A percentile compares a stretch with the other conserved stretches of the same genome.
phyloP scores from a whole-genome alignment of 257 asterid genomes.

The Solanum pinnatisectum region DNA sequence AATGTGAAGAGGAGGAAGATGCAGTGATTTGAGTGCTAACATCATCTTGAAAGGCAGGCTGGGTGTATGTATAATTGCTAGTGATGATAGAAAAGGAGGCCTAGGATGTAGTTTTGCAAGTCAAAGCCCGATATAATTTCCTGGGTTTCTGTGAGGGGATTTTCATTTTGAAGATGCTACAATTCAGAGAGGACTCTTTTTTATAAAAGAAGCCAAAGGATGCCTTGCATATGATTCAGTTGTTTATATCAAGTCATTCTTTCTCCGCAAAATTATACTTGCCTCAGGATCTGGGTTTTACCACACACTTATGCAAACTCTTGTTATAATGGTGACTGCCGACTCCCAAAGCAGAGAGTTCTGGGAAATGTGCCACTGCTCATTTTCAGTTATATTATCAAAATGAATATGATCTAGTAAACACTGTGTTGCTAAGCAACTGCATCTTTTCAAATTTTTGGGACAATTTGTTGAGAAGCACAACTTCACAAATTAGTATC shows the following conservation, averaged over 20 bases:
- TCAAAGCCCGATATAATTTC: not conserved
- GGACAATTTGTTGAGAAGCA: not conserved
- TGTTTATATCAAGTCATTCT: not conserved
- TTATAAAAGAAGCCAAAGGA: not conserved
- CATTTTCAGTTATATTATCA: not conserved
- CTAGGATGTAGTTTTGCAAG: not conserved
- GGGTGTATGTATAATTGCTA: not conserved
- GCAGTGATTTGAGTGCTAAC: not conserved
- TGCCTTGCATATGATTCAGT: not conserved
- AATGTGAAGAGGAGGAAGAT: not conserved
- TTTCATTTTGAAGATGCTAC: not conserved
- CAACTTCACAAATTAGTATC: not conserved
- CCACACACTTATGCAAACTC: not conserved
- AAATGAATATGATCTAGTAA: not conserved
- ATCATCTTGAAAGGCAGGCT: not conserved
- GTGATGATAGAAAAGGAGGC: not conserved
- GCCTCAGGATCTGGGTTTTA: not conserved
- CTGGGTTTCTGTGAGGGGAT: not conserved
- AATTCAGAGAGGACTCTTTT: not conserved
- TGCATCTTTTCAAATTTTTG: not conserved
- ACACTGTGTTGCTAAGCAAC: not conserved
- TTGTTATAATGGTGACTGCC: not conserved
- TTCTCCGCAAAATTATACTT: not conserved
- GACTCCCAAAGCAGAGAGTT: not conserved
- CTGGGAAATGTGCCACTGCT: not conserved